Percentiles rank a stretch among this genome's conserved stretches.
Conservation (phyloP, 2,329 filamentous ascomycete species). For the Pseudocercospora vitis region DNA sequence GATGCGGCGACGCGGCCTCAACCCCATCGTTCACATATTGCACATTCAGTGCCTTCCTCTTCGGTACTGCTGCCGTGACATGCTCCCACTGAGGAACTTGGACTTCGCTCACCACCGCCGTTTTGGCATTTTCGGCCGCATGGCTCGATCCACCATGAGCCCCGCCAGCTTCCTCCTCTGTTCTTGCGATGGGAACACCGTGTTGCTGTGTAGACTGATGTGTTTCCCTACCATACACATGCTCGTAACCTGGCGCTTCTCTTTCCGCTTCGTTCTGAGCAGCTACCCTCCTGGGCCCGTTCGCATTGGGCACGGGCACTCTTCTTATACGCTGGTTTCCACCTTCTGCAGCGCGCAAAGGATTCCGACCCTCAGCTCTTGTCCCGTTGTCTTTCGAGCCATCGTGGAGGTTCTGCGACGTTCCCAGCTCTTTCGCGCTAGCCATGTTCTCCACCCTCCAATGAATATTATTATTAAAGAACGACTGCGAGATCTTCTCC, state of each 20-base stretch:
- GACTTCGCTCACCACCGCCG: slow-evolving; percentile 16
- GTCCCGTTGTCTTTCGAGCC: neutral
- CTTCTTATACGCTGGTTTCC: slow-evolving; percentile 1
- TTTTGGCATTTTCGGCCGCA: slow-evolving; percentile 1
- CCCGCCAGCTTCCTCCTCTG: neutral
- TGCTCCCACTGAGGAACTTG: slow-evolving; percentile 30
- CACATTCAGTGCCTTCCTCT: slow-evolving; percentile 2
- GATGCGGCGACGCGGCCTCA: neutral
- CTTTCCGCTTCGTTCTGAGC: neutral
- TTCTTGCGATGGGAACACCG: neutral
- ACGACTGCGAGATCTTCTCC: neutral
- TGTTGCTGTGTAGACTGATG: neutral
- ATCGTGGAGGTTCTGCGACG: neutral
- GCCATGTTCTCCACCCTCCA: neutral
- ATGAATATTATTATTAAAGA: no score
- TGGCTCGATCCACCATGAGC: neutral
- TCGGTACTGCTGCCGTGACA: slow-evolving; percentile 18
- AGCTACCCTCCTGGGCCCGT: neutral
- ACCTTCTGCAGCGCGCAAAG: neutral
- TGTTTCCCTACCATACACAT: neutral
- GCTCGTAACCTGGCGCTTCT: neutral
- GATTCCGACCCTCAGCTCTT: neutral
- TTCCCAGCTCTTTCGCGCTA: neutral
- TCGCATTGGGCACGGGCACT: neutral
- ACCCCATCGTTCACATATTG: neutral